Conservation (phyloP, 2,329 filamentous ascomycete genomes). For the Calonectria hawksworthii region DNA sequence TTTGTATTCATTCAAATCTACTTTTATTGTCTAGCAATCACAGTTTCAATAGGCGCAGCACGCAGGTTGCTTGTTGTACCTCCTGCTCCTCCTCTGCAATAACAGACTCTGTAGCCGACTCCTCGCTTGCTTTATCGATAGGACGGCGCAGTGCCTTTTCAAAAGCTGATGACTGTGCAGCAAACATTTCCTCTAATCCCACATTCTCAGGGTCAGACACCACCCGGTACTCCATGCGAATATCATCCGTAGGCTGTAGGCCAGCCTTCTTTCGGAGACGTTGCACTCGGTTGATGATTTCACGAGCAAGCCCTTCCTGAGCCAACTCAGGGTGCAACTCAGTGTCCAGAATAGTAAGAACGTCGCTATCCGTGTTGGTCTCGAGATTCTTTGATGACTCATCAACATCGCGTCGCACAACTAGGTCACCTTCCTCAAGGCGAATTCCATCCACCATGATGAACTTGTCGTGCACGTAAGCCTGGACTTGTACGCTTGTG, state of each 20-base stretch:
- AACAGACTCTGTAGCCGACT: conserved; percentile 53
- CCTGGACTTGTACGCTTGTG: conserved; percentile 84
- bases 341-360: conserved; percentile 91
- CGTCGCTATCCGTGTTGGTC: conserved; percentile 89
- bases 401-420: conserved; percentile 80
- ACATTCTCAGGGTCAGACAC: conserved; percentile 83
- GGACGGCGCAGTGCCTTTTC: conserved; percentile 84
- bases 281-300: conserved; percentile 95
- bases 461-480: conserved; percentile 79
- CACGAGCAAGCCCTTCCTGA: conserved; percentile 89
- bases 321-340: conserved; percentile 87
- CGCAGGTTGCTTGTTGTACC: conserved; percentile 84
- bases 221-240: conserved; percentile 93
- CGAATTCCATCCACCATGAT: conserved; percentile 89
- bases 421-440: conserved; percentile 85
- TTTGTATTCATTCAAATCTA: conserved; percentile 5
- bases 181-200: conserved; percentile 79
- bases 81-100: conserved; percentile 90
- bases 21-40: conserved; percentile 54
- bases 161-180: conserved; percentile 76
- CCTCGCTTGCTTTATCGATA: conserved; percentile 66
- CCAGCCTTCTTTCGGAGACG: conserved; percentile 94
- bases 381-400: conserved; percentile 81
- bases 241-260: conserved; percentile 90
- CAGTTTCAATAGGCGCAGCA: conserved; percentile 82